Conservation (phyloP, 2,329 filamentous ascomycete genomes). For the Neoarthrinium moseri region DNA sequence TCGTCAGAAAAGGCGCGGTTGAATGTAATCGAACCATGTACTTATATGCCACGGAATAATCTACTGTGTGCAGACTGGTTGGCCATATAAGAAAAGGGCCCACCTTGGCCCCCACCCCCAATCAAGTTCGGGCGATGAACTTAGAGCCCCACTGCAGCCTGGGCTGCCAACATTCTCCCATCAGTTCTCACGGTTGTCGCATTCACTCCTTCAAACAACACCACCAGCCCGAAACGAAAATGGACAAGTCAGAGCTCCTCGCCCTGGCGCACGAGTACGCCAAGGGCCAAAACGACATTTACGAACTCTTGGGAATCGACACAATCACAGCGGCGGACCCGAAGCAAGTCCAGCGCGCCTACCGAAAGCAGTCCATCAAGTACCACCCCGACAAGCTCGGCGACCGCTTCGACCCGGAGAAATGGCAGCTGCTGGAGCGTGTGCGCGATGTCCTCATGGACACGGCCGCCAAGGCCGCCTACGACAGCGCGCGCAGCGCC, state of each 20-base stretch:
- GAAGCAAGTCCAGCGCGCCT: constrained; percentile 77
- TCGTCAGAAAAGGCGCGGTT: no score
- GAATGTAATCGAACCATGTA: no score
- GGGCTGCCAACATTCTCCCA: no score
- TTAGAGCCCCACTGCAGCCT: no score
- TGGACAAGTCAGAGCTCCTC: constrained; percentile 45
- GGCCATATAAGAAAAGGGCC: no score
- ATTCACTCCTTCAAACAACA: neutral
- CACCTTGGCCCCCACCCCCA: no score
- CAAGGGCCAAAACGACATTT: constrained; percentile 68
- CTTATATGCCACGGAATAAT: no score
- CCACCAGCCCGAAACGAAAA: constrained; percentile 2
- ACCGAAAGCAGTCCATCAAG: constrained; percentile 81
- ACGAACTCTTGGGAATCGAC: constrained; percentile 69
- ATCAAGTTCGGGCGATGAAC: no score
- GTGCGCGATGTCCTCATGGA: constrained; percentile 83
- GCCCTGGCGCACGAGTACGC: constrained; percentile 58
- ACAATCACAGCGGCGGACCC: constrained; percentile 56
- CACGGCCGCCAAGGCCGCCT: constrained; percentile 67
- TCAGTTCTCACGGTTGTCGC: no score
- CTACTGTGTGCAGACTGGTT: no score
- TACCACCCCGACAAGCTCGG: constrained; percentile 83
- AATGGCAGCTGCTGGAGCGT: constrained; percentile 82
- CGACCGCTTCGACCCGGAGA: constrained; percentile 68
- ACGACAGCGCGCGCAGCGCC: constrained; percentile 75